These are phyloP conservation scores for Mycena albidolilacea DNA, from an alignment of 768 basidiomycete genomes.

Conservation along the genomic window DNA sequence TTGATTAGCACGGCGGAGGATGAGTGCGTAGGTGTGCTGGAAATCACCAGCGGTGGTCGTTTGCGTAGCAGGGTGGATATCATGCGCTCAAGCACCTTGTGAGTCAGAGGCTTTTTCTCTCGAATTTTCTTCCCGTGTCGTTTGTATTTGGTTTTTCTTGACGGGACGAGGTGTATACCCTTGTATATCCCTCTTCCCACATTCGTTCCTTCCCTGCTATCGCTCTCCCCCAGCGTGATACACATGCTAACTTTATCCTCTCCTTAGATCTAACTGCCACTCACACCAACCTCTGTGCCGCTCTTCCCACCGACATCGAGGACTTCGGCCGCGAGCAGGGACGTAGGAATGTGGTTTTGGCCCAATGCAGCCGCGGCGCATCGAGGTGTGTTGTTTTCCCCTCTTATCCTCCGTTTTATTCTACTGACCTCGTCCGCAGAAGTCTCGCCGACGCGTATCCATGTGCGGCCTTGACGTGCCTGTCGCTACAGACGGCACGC, in stretches of 20 bases:
- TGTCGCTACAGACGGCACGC: neutral
- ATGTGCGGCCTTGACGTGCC: neutral
- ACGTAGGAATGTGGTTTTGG: constrained; percentile 12
- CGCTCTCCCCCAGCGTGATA: neutral
- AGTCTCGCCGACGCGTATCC: constrained; percentile 5
- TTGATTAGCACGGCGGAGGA: too few relatives aligned
- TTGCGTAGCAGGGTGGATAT: neutral
- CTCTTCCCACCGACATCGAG: constrained; percentile 2
- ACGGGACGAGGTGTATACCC: neutral
- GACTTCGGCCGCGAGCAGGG: too few relatives aligned
- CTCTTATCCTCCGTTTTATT: neutral
- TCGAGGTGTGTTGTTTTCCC: constrained; percentile 10
- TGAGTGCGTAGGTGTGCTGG: too few relatives aligned
- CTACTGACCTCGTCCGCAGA: neutral
- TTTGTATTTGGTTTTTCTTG: constrained; percentile 3
- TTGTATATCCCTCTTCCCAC: neutral
- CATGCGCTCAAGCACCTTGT: neutral
- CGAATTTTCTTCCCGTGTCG: neutral
- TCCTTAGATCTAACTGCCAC: neutral
- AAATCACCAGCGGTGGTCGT: too few relatives aligned
- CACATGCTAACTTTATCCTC: neutral
- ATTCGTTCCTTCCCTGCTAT: neutral
- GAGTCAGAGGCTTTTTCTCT: too few relatives aligned
- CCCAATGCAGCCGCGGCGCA: constrained; percentile 11
- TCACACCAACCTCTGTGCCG: constrained; percentile 4